phyloP scores from a whole-genome alignment of 768 basidiomycete genomes.

The Agrocybe pediades region DNA sequence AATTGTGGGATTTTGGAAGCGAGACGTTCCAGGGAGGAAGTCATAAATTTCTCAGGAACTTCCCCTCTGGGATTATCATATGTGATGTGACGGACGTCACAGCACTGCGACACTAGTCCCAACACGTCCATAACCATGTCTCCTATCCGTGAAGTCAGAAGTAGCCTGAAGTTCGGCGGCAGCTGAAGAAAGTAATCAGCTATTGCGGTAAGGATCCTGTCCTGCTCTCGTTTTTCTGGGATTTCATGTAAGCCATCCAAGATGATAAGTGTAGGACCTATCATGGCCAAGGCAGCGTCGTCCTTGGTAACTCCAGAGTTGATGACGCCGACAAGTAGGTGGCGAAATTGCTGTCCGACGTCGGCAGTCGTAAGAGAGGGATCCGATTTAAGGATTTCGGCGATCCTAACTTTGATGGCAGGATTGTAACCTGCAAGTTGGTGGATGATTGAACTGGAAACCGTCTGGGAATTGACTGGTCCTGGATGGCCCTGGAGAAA shows the following conservation, averaged over 20 bases:
- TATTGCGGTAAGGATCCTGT: neutral
- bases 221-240: neutral
- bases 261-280: neutral
- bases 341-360: constrained; percentile 1
- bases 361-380: neutral
- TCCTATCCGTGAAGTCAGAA: neutral
- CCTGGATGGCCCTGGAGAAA: neutral
- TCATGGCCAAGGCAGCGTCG: neutral
- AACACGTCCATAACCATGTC: neutral
- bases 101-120: too few species aligned
- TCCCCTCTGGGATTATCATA: neutral
- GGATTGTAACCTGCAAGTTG: constrained; percentile 2
- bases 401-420: neutral
- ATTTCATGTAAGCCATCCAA: neutral
- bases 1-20: neutral
- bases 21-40: neutral
- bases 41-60: neutral
- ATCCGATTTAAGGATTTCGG: neutral
- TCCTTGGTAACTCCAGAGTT: neutral
- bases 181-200: neutral
- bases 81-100: neutral
- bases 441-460: constrained; percentile 4
- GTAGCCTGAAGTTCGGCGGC: neutral
- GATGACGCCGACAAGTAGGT: neutral
- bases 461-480: neutral